Evolutionary conservation across 202 grass and related monocot genomes (phyloP), one percentile per base, ranked within the genome.

Genomic region (Dendrocalamus latiflorus): DNA sequence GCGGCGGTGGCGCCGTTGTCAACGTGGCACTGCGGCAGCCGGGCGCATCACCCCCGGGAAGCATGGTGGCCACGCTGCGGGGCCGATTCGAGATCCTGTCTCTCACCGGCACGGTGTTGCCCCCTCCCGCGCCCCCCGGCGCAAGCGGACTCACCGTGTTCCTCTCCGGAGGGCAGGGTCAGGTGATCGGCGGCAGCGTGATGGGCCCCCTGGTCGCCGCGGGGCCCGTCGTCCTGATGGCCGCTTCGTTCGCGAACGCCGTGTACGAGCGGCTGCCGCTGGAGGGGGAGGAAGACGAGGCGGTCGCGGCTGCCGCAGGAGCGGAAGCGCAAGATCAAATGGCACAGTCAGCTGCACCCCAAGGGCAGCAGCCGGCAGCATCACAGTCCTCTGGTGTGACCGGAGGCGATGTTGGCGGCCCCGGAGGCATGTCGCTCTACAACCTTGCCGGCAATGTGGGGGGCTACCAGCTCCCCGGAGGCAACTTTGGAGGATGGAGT

Each of bases 51-150:
- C 92, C 95, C 0, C 92, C 89, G 0, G 95, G 95, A 22, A 98
- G 89, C 90, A 77, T 93, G 76, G 92, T 98, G 34, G 95, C 95
- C 18, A 95, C 95, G 37, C 85, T 98, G 15, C 86, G 95, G 11
- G 95, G 95, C 4, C 83, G 90, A n/a, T 98, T 98, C 84, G 95
- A 98, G 87, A 98, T 98, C 77, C 90, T 98, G 20, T 98, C 95
- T 0, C 89, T 98, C 47, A 98, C 95, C 0, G 95, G 95, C 41
- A 98, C 95, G 16, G 91, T 98, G 15, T 87, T 98, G 26, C 95
- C 92, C 0, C 95, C 95, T 2, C 95, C 95, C 0, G 95, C 92
- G 5, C 95, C 95, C 0, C 90, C 92, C 1, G 95, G 95, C 6
- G 91, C 92, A 6, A 88, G 92, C 9, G 92, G 95, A 0, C 89